Conservation (phyloP, 345 rosid species). For the Erysimum cheiranthoides region DNA sequence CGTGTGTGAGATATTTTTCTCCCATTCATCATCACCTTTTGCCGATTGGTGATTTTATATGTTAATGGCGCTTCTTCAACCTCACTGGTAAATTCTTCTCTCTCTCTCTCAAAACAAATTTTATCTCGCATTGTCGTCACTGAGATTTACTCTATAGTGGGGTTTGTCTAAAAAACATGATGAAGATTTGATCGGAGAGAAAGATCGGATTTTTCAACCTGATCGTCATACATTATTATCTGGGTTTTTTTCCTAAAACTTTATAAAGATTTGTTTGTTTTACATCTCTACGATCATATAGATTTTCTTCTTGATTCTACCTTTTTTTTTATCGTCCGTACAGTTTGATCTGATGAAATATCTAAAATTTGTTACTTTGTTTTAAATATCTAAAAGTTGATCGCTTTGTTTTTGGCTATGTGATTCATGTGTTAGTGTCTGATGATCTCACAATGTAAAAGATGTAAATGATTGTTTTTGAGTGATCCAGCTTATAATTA, state of each 20-base stretch:
- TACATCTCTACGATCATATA: slow-evolving; percentile 10
- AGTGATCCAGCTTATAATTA: slow-evolving; percentile 31
- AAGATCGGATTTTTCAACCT: slow-evolving; percentile 27
- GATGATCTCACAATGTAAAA: slow-evolving; percentile 33
- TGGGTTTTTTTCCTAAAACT: slow-evolving; percentile 1
- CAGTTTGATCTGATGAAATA: slow-evolving; percentile 30
- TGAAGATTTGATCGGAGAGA: slow-evolving; percentile 38
- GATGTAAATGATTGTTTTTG: not conserved
- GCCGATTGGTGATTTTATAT: slow-evolving; percentile 35
- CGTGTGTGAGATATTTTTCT: slow-evolving; percentile 42
- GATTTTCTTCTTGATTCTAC: slow-evolving; percentile 16
- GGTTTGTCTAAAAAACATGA: slow-evolving; percentile 21
- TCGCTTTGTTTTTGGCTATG: slow-evolving; percentile 3
- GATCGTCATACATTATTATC: slow-evolving; percentile 27
- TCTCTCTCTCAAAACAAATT: slow-evolving; percentile 2
- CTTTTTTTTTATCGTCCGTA: slow-evolving; percentile 21
- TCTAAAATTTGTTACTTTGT: not conserved
- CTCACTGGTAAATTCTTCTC: slow-evolving; percentile 33
- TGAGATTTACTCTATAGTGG: slow-evolving; percentile 13
- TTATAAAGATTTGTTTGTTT: slow-evolving; percentile 13
- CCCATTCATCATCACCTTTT: slow-evolving; percentile 31
- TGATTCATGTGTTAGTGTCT: slow-evolving; percentile 21
- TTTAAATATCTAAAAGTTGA: not conserved
- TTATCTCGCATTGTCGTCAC: slow-evolving; percentile 32
- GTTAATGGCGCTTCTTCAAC: slow-evolving; percentile 30